Evolutionary conservation across 1,284 basidiomycete genomes (phyloP).

Genomic region (Trichosporon sp.): DNA sequence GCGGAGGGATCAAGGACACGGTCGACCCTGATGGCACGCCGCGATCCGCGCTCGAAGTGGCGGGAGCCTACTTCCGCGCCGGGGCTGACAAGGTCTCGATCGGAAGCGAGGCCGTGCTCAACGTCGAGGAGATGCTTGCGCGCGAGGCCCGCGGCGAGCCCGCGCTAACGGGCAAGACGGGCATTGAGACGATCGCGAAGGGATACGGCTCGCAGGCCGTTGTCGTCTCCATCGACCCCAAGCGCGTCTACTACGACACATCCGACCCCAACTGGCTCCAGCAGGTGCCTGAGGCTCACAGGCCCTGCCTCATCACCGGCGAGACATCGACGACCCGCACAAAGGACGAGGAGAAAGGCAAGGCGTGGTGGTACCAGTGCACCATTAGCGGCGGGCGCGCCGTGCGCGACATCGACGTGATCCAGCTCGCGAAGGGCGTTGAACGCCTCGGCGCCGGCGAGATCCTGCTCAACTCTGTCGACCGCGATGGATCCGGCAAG

Average conservation of each 20-base stretch:
- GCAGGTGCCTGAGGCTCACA: slow-evolving; percentile 56
- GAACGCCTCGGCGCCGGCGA: slow-evolving; percentile 91
- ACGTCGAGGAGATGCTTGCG: slow-evolving; percentile 75
- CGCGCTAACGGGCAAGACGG: slow-evolving; percentile 57
- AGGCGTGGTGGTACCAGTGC: slow-evolving; percentile 98
- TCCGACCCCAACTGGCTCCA: slow-evolving; percentile 57
- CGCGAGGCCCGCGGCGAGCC: slow-evolving; percentile 50
- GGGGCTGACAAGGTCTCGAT: slow-evolving; percentile 95
- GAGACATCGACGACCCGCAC: slow-evolving; percentile 52
- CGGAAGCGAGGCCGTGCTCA: slow-evolving; percentile 89
- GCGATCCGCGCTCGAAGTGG: slow-evolving; percentile 84
- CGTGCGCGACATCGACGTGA: slow-evolving; percentile 78
- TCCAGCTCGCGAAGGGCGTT: slow-evolving; percentile 83
- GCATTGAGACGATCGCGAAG: slow-evolving; percentile 86
- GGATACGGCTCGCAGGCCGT: slow-evolving; percentile 96
- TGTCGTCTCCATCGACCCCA: slow-evolving; percentile 95
- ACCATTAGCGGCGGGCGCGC: slow-evolving; percentile 92
- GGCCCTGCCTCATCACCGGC: slow-evolving; percentile 38
- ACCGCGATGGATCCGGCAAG: slow-evolving; percentile 86
- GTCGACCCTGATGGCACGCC: slow-evolving; percentile 90
- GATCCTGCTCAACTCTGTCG: slow-evolving; percentile 92
- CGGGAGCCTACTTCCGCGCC: slow-evolving; percentile 90
- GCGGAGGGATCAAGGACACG: slow-evolving; percentile 95
- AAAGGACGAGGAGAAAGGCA: slow-evolving; percentile 58
- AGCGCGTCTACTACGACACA: slow-evolving; percentile 74